A percentile compares a stretch with the other conserved stretches of the same genome.
These are phyloP conservation scores for Amesomyces nigricolor DNA, from an alignment of 2,329 filamentous ascomycete genomes.

Conservation along the genomic window DNA sequence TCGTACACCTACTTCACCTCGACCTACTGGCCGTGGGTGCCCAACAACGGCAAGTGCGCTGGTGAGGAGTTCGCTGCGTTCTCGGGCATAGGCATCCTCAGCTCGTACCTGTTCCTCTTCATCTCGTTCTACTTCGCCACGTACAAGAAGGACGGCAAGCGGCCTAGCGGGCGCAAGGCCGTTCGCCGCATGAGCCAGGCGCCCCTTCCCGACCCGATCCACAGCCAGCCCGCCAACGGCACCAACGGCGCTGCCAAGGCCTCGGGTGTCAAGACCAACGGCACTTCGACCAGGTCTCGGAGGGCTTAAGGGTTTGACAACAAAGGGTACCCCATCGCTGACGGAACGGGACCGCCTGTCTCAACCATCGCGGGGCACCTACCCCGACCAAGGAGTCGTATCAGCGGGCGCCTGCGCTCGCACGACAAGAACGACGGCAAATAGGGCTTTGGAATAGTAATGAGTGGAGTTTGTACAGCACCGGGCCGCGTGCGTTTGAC, in stretches of 20 bases:
- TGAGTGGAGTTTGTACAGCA: not conserved
- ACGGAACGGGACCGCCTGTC: not conserved
- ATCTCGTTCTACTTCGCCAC: constrained; percentile 98
- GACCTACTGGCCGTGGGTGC: constrained; percentile 80
- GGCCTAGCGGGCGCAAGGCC: constrained; percentile 71
- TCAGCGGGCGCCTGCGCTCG: not conserved
- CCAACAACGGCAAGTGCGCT: constrained; percentile 79
- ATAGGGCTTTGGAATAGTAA: constrained; percentile 5
- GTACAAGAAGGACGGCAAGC: constrained; percentile 83
- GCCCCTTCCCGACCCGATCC: constrained; percentile 73
- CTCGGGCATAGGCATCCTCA: constrained; percentile 84
- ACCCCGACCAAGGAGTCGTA: not conserved
- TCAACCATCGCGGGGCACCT: not conserved
- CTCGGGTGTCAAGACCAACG: constrained; percentile 7
- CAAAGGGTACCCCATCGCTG: not conserved
- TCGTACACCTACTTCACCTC: constrained; percentile 98
- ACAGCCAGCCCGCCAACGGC: constrained; percentile 54
- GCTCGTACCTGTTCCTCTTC: constrained; percentile 94
- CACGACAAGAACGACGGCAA: not conserved
- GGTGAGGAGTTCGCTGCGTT: constrained; percentile 97
- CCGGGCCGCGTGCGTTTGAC: not conserved
- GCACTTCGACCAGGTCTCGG: constrained; percentile 23
- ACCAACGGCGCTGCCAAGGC: constrained; percentile 46
- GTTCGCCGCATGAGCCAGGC: constrained; percentile 61
- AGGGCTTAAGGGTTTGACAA: constrained; percentile 18